phyloP scores from a whole-genome alignment of 192 early-diverging fungal genomes.

The Rhizophagus clarus region DNA sequence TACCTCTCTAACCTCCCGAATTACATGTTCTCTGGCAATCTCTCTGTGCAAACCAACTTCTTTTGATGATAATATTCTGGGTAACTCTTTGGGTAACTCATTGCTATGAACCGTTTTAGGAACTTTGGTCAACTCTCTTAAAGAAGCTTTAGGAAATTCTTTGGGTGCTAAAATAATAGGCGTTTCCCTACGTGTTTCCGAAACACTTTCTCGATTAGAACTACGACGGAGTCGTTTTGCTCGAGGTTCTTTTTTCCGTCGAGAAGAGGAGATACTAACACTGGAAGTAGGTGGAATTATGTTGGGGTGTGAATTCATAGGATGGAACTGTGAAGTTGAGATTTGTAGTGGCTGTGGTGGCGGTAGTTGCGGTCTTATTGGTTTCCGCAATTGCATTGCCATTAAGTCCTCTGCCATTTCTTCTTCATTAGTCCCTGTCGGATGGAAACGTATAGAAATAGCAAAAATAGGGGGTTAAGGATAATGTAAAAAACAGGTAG shows the following conservation, averaged over 20 bases:
- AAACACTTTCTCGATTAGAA: background rate
- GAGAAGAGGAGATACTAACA: background rate
- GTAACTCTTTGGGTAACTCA: background rate
- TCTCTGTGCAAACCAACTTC: background rate
- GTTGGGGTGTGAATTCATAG: background rate
- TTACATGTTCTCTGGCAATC: background rate
- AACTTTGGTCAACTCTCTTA: background rate
- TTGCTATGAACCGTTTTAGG: background rate
- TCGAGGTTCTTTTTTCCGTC: background rate
- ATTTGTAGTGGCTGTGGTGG: background rate
- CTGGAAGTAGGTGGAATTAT: background rate
- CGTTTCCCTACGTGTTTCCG: background rate
- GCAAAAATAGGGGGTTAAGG: background rate
- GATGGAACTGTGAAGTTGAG: background rate
- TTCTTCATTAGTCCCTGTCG: background rate
- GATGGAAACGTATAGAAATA: background rate
- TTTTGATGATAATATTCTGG: background rate
- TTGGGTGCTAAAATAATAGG: background rate
- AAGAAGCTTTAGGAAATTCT: background rate
- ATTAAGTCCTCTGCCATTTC: background rate
- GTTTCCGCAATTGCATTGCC: background rate
- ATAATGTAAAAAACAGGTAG: background rate
- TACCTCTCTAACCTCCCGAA: background rate
- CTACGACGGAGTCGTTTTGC: background rate
- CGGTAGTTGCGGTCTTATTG: background rate